Percentiles rank a stretch among this genome's conserved stretches.
These are phyloP conservation scores for Strobilomyces confusus DNA, from an alignment of 768 basidiomycete genomes.

Conservation along the genomic window DNA sequence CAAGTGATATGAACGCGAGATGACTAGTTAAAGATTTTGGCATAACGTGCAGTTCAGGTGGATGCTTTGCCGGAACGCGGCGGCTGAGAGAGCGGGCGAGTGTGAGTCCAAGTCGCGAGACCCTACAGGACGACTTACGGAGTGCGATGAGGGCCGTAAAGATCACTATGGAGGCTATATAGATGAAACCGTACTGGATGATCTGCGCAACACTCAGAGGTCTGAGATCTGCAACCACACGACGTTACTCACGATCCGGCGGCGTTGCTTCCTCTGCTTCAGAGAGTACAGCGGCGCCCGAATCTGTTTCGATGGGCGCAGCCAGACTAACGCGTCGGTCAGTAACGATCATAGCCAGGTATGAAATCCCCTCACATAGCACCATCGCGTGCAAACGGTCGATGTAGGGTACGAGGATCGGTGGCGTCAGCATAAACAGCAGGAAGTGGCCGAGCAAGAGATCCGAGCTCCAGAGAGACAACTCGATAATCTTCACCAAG, in stretches of 20 bases:
- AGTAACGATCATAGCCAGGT: constrained; percentile 7
- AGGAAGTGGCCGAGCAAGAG: constrained; percentile 84
- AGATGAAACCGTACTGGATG: constrained; percentile 80
- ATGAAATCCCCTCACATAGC: constrained; percentile 54
- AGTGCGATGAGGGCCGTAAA: constrained; percentile 76
- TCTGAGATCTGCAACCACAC: background rate
- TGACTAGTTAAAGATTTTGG: constrained; percentile 55
- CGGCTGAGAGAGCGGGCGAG: constrained; percentile 39
- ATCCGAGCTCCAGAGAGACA: constrained; percentile 94
- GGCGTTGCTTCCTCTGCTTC: constrained; percentile 85
- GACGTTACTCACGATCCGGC: constrained; percentile 69
- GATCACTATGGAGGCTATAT: constrained; percentile 58
- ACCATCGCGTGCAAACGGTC: constrained; percentile 89
- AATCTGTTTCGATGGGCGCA: constrained; percentile 91
- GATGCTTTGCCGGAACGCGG: constrained; percentile 55
- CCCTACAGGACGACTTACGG: constrained; percentile 48
- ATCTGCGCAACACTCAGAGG: constrained; percentile 43
- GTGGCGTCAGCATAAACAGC: constrained; percentile 86
- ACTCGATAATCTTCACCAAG: constrained; percentile 95
- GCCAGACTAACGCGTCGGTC: constrained; percentile 65
- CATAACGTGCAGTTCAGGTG: constrained; percentile 65
- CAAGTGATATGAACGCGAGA: constrained; percentile 22
- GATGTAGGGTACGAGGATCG: constrained; percentile 85
- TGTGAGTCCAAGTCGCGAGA: background rate
- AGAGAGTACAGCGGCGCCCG: constrained; percentile 87